A percentile compares a stretch with the other conserved stretches of the same genome.
Conservation (phyloP, 495 filamentous ascomycete species). For the Aspergillus kassunensis region DNA sequence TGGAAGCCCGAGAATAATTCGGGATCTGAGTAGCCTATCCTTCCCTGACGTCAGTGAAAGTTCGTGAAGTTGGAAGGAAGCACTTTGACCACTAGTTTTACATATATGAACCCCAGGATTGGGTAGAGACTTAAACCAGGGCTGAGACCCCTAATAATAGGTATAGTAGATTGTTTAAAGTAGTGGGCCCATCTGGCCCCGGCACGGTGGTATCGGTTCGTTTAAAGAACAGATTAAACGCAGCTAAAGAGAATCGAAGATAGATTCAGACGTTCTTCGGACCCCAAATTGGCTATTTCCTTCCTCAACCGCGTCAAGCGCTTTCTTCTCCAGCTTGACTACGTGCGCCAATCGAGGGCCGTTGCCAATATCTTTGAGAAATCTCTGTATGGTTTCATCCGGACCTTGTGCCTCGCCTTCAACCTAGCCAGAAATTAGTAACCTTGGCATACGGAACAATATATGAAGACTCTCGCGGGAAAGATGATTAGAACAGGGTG, state of each 20-base stretch:
- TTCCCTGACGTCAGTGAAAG: not conserved
- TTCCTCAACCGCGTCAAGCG: constrained; percentile 55
- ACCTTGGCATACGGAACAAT: too few relatives aligned
- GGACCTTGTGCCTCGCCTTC: constrained; percentile 84
- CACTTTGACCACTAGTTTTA: not conserved
- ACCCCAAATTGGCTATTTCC: constrained; percentile 68
- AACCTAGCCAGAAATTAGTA: constrained; percentile 50
- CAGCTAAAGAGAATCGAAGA: constrained; percentile 16
- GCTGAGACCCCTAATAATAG: not conserved
- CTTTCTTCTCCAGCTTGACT: constrained; percentile 64
- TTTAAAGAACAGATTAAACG: not conserved
- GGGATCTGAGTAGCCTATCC: constrained; percentile 4
- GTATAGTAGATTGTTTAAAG: not conserved
- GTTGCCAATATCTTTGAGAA: constrained; percentile 71
- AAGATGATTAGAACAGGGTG: not conserved
- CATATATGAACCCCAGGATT: not conserved
- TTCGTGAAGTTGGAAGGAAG: not conserved
- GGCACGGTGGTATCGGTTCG: not conserved
- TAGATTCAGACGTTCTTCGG: constrained; percentile 30
- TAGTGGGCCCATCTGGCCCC: not conserved
- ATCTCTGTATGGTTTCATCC: constrained; percentile 56
- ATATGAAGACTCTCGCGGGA: too few relatives aligned
- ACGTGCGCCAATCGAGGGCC: constrained; percentile 69
- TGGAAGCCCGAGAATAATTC: constrained; percentile 10
- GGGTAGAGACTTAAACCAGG: not conserved